phyloP scores from a whole-genome alignment of 495 filamentous ascomycete genomes.

The Polyplosphaeria fusca region DNA sequence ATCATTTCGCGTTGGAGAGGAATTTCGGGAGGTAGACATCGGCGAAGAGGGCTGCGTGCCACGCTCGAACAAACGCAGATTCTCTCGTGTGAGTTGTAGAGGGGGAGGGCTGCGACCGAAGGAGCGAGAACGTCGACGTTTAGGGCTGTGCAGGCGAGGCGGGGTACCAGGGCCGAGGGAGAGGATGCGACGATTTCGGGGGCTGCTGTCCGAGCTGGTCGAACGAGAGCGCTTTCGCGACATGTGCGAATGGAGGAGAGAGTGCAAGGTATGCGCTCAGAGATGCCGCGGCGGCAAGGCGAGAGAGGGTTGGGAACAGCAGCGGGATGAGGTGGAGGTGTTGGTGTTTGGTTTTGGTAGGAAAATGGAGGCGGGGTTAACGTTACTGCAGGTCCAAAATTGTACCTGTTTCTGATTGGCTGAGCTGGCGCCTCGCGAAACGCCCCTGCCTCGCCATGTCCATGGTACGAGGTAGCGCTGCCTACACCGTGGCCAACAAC shows the following conservation, averaged over 20 bases:
- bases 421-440: too few relatives aligned
- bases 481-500: too few relatives aligned
- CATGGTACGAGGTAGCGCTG: too few relatives aligned
- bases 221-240: conserved; percentile 7
- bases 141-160: background rate
- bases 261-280: background rate
- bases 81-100: conserved; percentile 16
- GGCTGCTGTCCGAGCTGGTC: background rate
- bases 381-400: too few relatives aligned
- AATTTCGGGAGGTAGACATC: conserved; percentile 6
- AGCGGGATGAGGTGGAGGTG: background rate
- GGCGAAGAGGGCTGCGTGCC: conserved; percentile 6
- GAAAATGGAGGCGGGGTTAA: too few relatives aligned
- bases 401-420: too few relatives aligned
- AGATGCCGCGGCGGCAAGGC: background rate
- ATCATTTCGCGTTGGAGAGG: conserved; percentile 13
- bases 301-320: background rate
- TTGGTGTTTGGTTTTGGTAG: too few relatives aligned
- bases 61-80: conserved; percentile 11
- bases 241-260: conserved; percentile 4
- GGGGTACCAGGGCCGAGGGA: conserved; percentile 3
- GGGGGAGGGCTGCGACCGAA: conserved; percentile 9
- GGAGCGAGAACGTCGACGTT: conserved; percentile 11
- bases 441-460: too few relatives aligned
- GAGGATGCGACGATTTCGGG: background rate